Base-by-base conservation (phyloP, 768 basidiomycete genomes). In the Boletus sensibilis region DNA sequence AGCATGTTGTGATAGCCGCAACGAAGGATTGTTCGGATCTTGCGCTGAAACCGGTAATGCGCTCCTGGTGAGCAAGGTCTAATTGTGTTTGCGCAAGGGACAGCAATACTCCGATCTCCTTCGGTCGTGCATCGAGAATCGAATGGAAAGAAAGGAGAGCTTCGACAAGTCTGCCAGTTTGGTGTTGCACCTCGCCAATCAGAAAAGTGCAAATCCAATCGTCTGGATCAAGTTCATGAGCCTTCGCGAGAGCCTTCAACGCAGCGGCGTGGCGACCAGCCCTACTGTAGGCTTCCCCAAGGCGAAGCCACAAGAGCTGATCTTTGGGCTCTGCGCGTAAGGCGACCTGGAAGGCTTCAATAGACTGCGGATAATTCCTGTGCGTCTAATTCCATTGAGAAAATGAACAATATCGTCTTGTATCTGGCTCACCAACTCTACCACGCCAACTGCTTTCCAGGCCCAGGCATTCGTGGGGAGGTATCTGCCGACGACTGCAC, bases 361-460 rank as follows among this genome's bases (percentile, higher is more conserved):
- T 92, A 2, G 94, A 92, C 40, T 82, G 76, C 5, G 79, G 63
- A 64, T 88, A 93, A 59, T 92, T 86, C 49, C 77, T 77, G 25
- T 83, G 82, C 55, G 78, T 83, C 92, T 94, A 59, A 9, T 46
- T 37, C 20, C 43, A 34, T 25, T 53, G 13, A 40, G 43, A 50
- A 58, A 8, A 27, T 13, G n/a, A 42, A 52, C 21, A 13, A 40
- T 27, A 18, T 8, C 16, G 20, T 29, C 59, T 63, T 51, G 46
- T 34, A 46, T 16, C 21, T 21, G 42, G 75, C 88, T 71, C 65
- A 94, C 96, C 74, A 95, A 75, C 69, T 95, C 94, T 2, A 94
- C 94, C 1, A 92, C 84, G 1, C 94, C 97, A 35, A 93, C 74
- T 21, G 94, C 95, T 72, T 97, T 98, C 95, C 96, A 99, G 4